phyloP scores from a whole-genome alignment of 768 basidiomycete species.

The Podaxis mareebaensis region DNA sequence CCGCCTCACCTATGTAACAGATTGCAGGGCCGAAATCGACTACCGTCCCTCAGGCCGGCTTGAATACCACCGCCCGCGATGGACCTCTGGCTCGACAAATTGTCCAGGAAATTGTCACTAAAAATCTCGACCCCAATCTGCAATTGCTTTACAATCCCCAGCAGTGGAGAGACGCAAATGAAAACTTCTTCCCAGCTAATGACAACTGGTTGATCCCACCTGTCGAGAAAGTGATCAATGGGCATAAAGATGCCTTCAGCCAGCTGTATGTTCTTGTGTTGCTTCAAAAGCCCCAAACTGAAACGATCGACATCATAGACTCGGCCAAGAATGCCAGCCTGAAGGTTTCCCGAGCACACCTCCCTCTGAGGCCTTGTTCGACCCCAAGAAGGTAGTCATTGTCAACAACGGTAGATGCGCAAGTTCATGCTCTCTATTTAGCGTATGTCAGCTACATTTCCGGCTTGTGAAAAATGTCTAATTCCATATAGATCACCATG shows the following conservation, averaged over 20 bases:
- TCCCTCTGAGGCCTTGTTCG: conserved; percentile 49
- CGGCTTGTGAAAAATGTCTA: background rate
- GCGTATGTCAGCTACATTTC: conserved; percentile 33
- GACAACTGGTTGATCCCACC: conserved; percentile 52
- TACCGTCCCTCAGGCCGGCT: conserved; percentile 55
- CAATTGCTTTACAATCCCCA: conserved; percentile 49
- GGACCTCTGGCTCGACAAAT: conserved; percentile 53
- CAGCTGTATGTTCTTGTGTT: conserved; percentile 34
- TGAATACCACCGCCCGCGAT: conserved; percentile 52
- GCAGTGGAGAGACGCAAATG: conserved; percentile 47
- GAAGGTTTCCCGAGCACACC: conserved; percentile 29
- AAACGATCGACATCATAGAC: conserved; percentile 26
- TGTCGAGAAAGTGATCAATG: conserved; percentile 47
- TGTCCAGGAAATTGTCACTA: conserved; percentile 39
- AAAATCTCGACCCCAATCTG: conserved; percentile 43
- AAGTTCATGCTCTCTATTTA: conserved; percentile 50
- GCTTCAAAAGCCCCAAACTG: background rate
- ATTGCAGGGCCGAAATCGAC: conserved; percentile 54
- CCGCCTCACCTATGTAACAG: conserved; percentile 24
- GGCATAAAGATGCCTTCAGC: conserved; percentile 50
- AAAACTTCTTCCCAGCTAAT: conserved; percentile 39
- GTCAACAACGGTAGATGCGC: conserved; percentile 60
- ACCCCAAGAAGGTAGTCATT: conserved; percentile 52
- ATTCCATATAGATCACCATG: conserved; percentile 51
- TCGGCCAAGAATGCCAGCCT: conserved; percentile 45